Percentiles rank a stretch among this genome's conserved stretches.
Conservation (phyloP, 2,329 filamentous ascomycete species). For the Penicillium sp. region DNA sequence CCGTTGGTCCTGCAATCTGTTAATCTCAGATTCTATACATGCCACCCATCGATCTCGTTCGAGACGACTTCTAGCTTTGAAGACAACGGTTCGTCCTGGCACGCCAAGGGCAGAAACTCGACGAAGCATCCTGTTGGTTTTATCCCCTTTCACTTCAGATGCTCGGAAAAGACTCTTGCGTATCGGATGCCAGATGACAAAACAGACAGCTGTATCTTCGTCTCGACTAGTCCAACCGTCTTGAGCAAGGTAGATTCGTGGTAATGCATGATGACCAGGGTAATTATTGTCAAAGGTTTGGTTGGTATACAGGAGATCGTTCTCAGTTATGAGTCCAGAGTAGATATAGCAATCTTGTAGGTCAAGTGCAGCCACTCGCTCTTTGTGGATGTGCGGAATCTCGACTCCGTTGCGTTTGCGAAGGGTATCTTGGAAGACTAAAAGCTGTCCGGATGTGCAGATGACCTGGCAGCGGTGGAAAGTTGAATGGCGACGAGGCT, state of each 20-base stretch:
- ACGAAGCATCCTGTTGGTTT: slow-evolving; percentile 47
- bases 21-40: slow-evolving; percentile 63
- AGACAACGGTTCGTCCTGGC: slow-evolving; percentile 61
- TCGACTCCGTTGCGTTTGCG: slow-evolving; percentile 53
- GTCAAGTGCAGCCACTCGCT: slow-evolving; percentile 56
- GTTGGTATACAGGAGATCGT: slow-evolving; percentile 61
- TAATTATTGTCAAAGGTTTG: slow-evolving; percentile 61
- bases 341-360: slow-evolving; percentile 64
- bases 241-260: slow-evolving; percentile 54
- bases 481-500: slow-evolving; percentile 58
- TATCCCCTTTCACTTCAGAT: slow-evolving; percentile 35
- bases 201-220: slow-evolving; percentile 63
- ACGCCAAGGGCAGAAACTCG: slow-evolving; percentile 59
- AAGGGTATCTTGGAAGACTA: slow-evolving; percentile 60
- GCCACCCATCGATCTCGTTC: slow-evolving; percentile 67
- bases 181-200: slow-evolving; percentile 62
- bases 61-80: slow-evolving; percentile 60
- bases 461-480: slow-evolving; percentile 61
- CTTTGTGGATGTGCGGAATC: slow-evolving; percentile 59
- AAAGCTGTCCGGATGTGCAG: slow-evolving; percentile 56
- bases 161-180: slow-evolving; percentile 54
- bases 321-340: slow-evolving; percentile 59
- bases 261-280: slow-evolving; percentile 57
- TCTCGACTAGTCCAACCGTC: slow-evolving; percentile 61
- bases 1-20: slow-evolving; percentile 48